Percentiles rank a stretch among this genome's conserved stretches.
Evolutionary conservation across 306 rosid species (phyloP).

Genomic region (Ormosia semicastrata): DNA sequence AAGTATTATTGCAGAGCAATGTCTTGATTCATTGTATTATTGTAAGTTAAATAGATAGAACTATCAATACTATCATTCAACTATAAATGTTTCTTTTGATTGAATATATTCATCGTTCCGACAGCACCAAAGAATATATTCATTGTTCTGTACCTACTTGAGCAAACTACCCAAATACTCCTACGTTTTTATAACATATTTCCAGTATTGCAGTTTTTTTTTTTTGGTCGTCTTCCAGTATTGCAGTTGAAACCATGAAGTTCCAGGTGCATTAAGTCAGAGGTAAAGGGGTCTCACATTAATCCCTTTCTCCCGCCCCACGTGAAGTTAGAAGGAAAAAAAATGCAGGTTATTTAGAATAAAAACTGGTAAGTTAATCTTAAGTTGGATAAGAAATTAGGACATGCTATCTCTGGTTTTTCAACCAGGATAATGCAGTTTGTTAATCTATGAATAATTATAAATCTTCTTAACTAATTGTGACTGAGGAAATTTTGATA

Average conservation of each 20-base stretch:
- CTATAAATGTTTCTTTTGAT: background rate
- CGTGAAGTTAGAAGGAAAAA: too few species aligned
- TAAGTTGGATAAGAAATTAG: too few species aligned
- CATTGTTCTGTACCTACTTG: background rate
- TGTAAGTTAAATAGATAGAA: background rate
- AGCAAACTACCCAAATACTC: background rate
- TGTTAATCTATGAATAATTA: too few species aligned
- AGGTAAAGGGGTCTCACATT: too few species aligned
- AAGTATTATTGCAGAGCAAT: background rate
- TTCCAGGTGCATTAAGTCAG: too few species aligned
- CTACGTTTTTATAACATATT: background rate
- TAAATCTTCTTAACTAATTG: too few species aligned
- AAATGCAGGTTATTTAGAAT: too few species aligned
- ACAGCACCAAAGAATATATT: background rate
- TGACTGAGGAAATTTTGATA: too few species aligned
- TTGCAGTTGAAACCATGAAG: background rate
- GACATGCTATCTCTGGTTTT: too few species aligned
- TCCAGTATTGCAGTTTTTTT: background rate
- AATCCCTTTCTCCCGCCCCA: too few species aligned
- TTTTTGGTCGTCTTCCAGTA: background rate
- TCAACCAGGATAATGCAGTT: too few species aligned
- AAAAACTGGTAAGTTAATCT: too few species aligned
- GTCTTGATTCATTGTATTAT: background rate
- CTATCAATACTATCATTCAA: background rate
- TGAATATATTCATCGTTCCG: background rate